Conservation (phyloP, 2,329 filamentous ascomycete species). For the Lecanoromycetidae sp. region DNA sequence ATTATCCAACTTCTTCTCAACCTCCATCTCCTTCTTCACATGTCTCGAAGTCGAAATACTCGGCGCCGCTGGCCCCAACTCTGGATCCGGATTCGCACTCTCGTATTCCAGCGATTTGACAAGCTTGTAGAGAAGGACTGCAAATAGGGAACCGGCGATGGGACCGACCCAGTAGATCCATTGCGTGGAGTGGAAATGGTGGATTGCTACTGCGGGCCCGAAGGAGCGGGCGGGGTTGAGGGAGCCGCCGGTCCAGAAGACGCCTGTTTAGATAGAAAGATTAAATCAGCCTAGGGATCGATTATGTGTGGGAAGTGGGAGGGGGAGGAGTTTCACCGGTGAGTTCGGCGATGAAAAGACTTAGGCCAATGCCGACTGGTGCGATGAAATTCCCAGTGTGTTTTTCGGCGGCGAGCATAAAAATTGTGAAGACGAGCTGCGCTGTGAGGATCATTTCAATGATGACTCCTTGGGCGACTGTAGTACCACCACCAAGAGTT, state of each 20-base stretch:
- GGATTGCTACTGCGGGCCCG: slow-evolving; percentile 36
- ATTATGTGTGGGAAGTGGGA: neutral
- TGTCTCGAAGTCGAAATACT: neutral
- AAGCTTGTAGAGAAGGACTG: slow-evolving; percentile 11
- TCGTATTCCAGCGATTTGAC: slow-evolving; percentile 16
- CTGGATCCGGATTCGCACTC: slow-evolving; percentile 14
- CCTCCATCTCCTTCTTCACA: neutral
- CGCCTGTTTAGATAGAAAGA: slow-evolving; percentile 29
- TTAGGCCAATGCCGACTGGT: slow-evolving; percentile 37
- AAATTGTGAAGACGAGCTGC: slow-evolving; percentile 38
- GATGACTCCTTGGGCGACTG: slow-evolving; percentile 36
- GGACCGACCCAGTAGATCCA: slow-evolving; percentile 23
- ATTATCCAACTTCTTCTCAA: neutral
- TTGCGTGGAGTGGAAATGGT: slow-evolving; percentile 38
- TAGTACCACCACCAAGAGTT: slow-evolving; percentile 30
- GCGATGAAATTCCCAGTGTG: slow-evolving; percentile 38
- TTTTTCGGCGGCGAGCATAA: slow-evolving; percentile 43
- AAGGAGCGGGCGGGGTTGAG: slow-evolving; percentile 39
- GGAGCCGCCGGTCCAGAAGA: slow-evolving; percentile 38
- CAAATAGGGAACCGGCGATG: slow-evolving; percentile 10
- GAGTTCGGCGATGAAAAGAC: slow-evolving; percentile 36
- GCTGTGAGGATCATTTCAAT: slow-evolving; percentile 40
- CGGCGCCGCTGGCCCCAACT: slow-evolving; percentile 5
- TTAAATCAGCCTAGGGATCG: too few species aligned
- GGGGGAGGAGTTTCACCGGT: slow-evolving; percentile 22